Evolutionary conservation across 2,329 filamentous ascomycete species (phyloP), one percentile per base, ranked within the genome.

Genomic region (Colletotrichum melonis): DNA sequence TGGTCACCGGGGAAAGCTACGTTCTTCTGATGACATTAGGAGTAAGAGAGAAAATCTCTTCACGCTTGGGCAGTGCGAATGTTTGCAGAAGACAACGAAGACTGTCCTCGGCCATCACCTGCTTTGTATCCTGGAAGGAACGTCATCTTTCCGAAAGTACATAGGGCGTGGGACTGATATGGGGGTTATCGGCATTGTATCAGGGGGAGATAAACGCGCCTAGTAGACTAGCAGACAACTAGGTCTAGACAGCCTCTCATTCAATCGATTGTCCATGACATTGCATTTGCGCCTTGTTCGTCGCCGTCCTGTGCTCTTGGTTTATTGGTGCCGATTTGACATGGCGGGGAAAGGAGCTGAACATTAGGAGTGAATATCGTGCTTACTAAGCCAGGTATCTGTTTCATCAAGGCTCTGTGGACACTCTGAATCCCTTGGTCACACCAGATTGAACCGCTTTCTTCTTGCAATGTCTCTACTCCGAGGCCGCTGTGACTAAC

Each of bases 341-440:
- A 49, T 49, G 19, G 19, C 19, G 42, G 42, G 42, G 42, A 19
- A 5, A 11, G 42, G 42, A n/a, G 42, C 42, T 4, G 42, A 8
- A 46, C 1, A 1, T n/a, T n/a, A 7, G 42, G 16, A 8, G 5
- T 19, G 19, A 9, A n/a, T 49, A 0, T 1, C 1, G 42, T 19
- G 42, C 42, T 49, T 49, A 49, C 42, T 49, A 49, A 49, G 42
- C 42, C 19, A 7, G 9, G 3, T n/a, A 46, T 7, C 14, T 38
- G 14, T 12, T 16, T 38, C 5, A 5, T 38, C 35, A 38, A 2
- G 5, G 42, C 42, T 16, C 16, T 46, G 42, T 9, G 16, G 42
- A 46, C 42, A 46, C 19, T 46, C 42, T 49, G 42, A 49, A 49
- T n/a, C 19, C n/a, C 16, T 49, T 49, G 8, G 42, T 11, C 16